phyloP scores from a whole-genome alignment of 345 rosid genomes.

The Angophora floribunda region DNA sequence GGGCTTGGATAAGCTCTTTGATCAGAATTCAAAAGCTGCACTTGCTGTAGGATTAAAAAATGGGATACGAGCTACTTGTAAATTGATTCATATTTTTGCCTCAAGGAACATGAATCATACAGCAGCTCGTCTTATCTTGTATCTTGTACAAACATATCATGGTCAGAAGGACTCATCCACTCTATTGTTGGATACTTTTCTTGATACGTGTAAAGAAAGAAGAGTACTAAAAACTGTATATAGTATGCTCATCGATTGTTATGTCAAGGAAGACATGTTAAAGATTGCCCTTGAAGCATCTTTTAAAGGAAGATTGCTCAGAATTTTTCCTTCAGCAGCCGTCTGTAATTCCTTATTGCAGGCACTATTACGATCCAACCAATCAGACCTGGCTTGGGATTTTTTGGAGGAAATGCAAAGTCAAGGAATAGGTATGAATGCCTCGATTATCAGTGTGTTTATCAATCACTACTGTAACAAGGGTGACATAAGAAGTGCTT shows the following conservation, averaged over 20 bases:
- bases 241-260: constrained; percentile 31
- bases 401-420: constrained; percentile 29
- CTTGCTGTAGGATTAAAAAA: constrained; percentile 20
- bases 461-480: constrained; percentile 17
- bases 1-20: constrained; percentile 19
- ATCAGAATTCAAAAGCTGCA: constrained; percentile 28
- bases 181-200: constrained; percentile 12
- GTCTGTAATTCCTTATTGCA: constrained; percentile 29
- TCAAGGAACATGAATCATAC: constrained; percentile 26
- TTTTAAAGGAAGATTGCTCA: constrained; percentile 12
- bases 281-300: constrained; percentile 15
- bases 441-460: constrained; percentile 25
- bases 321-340: constrained; percentile 26
- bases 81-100: constrained; percentile 30
- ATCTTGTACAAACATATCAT: constrained; percentile 9
- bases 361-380: constrained; percentile 7
- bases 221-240: constrained; percentile 16
- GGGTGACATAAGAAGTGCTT: constrained; percentile 25
- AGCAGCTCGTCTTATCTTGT: constrained; percentile 20
- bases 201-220: constrained; percentile 21
- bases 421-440: constrained; percentile 22
- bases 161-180: constrained; percentile 11
- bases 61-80: constrained; percentile 7
- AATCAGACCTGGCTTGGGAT: constrained; percentile 22
- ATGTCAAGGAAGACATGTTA: constrained; percentile 18